phyloP scores from a whole-genome alignment of 106 monocot genomes.

The Phalaenopsis equestris region DNA sequence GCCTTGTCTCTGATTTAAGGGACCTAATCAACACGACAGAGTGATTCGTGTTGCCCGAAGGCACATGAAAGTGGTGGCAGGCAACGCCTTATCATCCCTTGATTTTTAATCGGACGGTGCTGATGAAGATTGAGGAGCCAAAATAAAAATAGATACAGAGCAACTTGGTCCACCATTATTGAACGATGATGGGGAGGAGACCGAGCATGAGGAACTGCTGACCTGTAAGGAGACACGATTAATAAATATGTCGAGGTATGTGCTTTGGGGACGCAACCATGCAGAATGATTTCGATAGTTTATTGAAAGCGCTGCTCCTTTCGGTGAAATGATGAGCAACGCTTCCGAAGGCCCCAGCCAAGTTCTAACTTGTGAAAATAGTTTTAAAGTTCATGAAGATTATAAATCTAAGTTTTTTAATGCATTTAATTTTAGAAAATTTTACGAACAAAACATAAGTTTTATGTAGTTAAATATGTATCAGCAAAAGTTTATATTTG shows the following conservation, averaged over 20 bases:
- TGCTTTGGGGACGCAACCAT: background rate
- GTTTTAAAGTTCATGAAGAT: too few relatives aligned
- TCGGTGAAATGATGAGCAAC: too few relatives aligned
- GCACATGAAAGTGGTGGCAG: too few relatives aligned
- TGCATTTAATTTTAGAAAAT: too few relatives aligned
- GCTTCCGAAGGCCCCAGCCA: too few relatives aligned
- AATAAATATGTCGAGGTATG: background rate
- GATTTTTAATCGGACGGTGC: background rate
- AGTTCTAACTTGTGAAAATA: too few relatives aligned
- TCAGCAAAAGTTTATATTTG: too few relatives aligned
- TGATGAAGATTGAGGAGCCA: background rate
- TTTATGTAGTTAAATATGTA: too few relatives aligned
- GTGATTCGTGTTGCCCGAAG: background rate
- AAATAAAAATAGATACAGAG: background rate
- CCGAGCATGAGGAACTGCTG: conserved; percentile 2
- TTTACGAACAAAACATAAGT: too few relatives aligned
- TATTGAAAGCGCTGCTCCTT: too few relatives aligned
- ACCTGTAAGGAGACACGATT: background rate
- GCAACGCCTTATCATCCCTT: background rate
- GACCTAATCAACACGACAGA: conserved; percentile 1
- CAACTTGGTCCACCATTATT: background rate
- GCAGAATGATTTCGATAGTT: background rate
- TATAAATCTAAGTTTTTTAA: too few relatives aligned
- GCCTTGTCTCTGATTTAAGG: background rate
- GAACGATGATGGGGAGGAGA: background rate